These are phyloP conservation scores for Aspergillus nidulans DNA, from an alignment of 495 filamentous ascomycete species.

Conservation along the genomic window DNA sequence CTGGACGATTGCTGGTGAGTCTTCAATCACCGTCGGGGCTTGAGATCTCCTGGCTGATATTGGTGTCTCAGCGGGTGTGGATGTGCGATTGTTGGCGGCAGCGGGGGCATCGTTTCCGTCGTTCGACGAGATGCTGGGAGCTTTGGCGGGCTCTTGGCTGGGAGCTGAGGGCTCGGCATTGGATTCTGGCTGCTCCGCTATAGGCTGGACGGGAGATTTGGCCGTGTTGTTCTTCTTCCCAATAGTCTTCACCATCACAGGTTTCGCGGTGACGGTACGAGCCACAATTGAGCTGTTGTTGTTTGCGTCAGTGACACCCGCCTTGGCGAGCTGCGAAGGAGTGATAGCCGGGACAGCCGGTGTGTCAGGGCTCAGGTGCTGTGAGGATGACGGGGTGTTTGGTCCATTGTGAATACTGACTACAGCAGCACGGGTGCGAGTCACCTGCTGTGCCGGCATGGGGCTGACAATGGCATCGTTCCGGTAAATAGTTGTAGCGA, in stretches of 20 bases:
- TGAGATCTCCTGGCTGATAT: slow-evolving; percentile 15
- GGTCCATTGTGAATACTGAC: slow-evolving; percentile 72
- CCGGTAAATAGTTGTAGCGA: slow-evolving; percentile 89
- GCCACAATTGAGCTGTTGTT: slow-evolving; percentile 44
- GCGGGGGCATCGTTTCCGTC: slow-evolving; percentile 27
- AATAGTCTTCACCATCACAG: slow-evolving; percentile 40
- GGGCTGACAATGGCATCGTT: slow-evolving; percentile 79
- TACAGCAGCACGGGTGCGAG: slow-evolving; percentile 80
- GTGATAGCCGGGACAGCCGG: slow-evolving; percentile 54
- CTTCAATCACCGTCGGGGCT: slow-evolving; percentile 44
- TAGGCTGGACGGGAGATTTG: slow-evolving; percentile 16
- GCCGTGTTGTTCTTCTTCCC: slow-evolving; percentile 26
- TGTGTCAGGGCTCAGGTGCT: slow-evolving; percentile 37
- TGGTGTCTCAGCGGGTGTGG: background rate
- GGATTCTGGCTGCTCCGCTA: slow-evolving; percentile 24
- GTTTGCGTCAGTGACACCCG: slow-evolving; percentile 30
- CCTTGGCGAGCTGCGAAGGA: slow-evolving; percentile 39
- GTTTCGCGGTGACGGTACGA: slow-evolving; percentile 40
- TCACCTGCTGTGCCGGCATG: slow-evolving; percentile 76
- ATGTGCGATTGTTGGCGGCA: slow-evolving; percentile 11
- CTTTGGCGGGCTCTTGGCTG: slow-evolving; percentile 19
- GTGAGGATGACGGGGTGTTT: slow-evolving; percentile 28
- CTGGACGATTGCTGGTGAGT: slow-evolving; percentile 44
- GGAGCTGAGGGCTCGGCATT: slow-evolving; percentile 15
- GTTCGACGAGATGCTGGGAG: slow-evolving; percentile 39